phyloP scores from a whole-genome alignment of 2,329 filamentous ascomycete species.

The Nakataea oryzae region DNA sequence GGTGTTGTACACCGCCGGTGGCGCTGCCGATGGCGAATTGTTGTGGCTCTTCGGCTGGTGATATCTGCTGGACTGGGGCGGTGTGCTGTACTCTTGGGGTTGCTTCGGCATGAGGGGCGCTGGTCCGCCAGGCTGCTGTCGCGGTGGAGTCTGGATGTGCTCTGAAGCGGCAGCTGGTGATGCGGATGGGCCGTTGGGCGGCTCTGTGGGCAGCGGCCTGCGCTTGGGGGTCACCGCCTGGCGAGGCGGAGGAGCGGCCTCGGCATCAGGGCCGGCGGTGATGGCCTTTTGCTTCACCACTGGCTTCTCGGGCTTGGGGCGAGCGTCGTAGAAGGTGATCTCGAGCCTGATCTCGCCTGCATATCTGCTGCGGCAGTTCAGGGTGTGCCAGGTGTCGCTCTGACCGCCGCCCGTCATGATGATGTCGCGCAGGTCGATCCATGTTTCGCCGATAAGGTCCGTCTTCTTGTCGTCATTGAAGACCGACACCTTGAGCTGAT shows the following conservation, averaged over 20 bases:
- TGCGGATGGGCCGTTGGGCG: conserved; percentile 46
- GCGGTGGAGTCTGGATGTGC: conserved; percentile 27
- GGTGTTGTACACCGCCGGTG: conserved; percentile 9
- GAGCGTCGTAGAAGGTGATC: conserved; percentile 88
- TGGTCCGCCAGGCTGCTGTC: conserved; percentile 32
- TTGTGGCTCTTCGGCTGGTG: conserved; percentile 22
- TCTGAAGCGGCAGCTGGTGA: conserved; percentile 27
- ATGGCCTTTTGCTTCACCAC: conserved; percentile 41
- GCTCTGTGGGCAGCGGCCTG: conserved; percentile 73
- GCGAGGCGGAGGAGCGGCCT: conserved; percentile 6
- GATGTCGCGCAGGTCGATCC: conserved; percentile 73
- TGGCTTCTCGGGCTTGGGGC: conserved; percentile 69
- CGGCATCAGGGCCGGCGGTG: conserved; percentile 20
- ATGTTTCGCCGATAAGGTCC: conserved; percentile 89
- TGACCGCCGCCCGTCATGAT: conserved; percentile 84
- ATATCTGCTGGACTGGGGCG: conserved; percentile 21
- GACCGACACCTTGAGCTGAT: conserved; percentile 85
- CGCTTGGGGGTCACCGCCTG: conserved; percentile 53
- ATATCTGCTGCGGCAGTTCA: conserved; percentile 87
- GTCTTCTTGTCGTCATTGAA: conserved; percentile 99
- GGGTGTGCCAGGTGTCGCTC: conserved; percentile 80
- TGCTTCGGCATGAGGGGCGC: conserved; percentile 34
- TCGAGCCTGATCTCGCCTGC: conserved; percentile 91
- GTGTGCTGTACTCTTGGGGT: conserved; percentile 37
- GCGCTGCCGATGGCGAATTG: conserved; percentile 19